Evolutionary conservation across 1,139 yeast species (phyloP).

Genomic region (Geotrichum phurueaensis): DNA sequence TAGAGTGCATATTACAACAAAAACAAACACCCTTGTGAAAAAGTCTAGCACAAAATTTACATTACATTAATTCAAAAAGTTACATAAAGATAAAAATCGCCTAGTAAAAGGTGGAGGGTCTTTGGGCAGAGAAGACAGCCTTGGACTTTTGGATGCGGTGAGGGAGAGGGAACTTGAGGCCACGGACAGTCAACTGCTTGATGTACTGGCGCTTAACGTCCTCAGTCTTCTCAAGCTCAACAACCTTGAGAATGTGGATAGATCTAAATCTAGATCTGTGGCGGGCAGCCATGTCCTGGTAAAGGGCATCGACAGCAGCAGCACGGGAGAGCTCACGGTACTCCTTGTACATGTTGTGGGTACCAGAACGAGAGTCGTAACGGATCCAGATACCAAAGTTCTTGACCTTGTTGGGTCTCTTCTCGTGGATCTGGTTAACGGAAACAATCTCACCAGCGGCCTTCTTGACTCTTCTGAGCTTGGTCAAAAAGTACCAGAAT

Average conservation of each 20-base stretch:
- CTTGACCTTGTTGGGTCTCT: conserved; percentile 98
- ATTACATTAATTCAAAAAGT: conserved; percentile 14
- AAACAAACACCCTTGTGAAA: no score
- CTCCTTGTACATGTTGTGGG: conserved; percentile 99
- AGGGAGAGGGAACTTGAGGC: conserved; percentile 99
- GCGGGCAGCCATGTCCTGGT: conserved; percentile 99
- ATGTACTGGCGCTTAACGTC: conserved; percentile 99
- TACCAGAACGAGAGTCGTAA: conserved; percentile 99
- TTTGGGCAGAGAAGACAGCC: conserved; percentile 82
- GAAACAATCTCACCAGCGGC: conserved; percentile 99
- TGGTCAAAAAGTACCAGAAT: conserved; percentile 99
- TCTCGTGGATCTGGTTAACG: conserved; percentile 84
- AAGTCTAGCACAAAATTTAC: conserved; percentile 16
- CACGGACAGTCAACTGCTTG: conserved; percentile 93
- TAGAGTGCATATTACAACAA: neutral
- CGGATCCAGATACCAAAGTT: conserved; percentile 99
- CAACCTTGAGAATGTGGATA: conserved; percentile 92
- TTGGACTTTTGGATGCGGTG: conserved; percentile 95
- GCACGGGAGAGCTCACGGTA: conserved; percentile 99
- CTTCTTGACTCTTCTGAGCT: conserved; percentile 98
- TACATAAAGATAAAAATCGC: conserved; percentile 17
- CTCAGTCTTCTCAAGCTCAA: conserved; percentile 94
- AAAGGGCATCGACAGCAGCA: conserved; percentile 97
- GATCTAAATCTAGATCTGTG: conserved; percentile 99
- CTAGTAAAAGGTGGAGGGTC: conserved; percentile 97